These are phyloP conservation scores for Glarea lozoyensis DNA, from an alignment of 495 filamentous ascomycete genomes.

Conservation along the genomic window DNA sequence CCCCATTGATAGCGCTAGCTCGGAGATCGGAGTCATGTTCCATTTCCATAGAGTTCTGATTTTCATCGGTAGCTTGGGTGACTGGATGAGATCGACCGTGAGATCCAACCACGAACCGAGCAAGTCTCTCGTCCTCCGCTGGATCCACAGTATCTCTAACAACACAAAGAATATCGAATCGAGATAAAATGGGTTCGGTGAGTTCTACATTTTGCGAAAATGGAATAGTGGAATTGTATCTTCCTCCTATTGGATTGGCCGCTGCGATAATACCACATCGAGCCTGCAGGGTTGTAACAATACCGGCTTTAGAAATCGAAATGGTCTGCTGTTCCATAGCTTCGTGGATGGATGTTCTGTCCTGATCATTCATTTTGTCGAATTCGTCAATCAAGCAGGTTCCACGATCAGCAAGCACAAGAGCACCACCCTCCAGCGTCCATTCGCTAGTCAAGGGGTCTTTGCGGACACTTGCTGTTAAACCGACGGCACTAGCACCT, in stretches of 20 bases:
- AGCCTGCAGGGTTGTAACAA: constrained; percentile 96
- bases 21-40: constrained; percentile 18
- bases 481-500: constrained; percentile 93
- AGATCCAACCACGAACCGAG: constrained; percentile 88
- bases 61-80: constrained; percentile 40
- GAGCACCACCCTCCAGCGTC: constrained; percentile 94
- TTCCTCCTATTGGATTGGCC: constrained; percentile 91
- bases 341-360: constrained; percentile 96
- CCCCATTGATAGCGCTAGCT: constrained; percentile 29
- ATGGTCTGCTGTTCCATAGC: constrained; percentile 99
- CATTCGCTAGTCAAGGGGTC: constrained; percentile 96
- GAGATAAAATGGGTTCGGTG: constrained; percentile 94
- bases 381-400: constrained; percentile 99
- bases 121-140: constrained; percentile 86
- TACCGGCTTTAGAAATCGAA: constrained; percentile 98
- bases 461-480: constrained; percentile 91
- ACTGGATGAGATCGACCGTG: constrained; percentile 83
- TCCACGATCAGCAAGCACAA: constrained; percentile 91
- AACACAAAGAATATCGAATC: constrained; percentile 97
- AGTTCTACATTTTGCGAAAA: constrained; percentile 95
- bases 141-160: constrained; percentile 98
- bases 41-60: constrained; percentile 39
- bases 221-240: constrained; percentile 93
- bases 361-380: constrained; percentile 99
- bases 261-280: constrained; percentile 95